Base-by-base conservation (phyloP, 148 eudicot species). In the Heliosperma pusillum region DNA sequence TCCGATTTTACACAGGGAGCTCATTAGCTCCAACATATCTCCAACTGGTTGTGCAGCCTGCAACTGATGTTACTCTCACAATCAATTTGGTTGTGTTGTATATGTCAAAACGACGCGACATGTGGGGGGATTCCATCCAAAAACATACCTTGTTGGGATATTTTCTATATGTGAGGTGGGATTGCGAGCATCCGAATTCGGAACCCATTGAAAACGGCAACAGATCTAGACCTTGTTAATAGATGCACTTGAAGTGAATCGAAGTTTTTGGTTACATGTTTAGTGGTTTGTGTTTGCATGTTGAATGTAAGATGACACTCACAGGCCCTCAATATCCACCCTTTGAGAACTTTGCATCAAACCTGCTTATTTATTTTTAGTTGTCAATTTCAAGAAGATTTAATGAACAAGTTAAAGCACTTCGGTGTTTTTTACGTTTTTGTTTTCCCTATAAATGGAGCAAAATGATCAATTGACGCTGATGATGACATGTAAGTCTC, bases 1-100 rank as follows among this genome's bases (percentile, higher is more conserved):
- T 62, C 17, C 17, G 19, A 50, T 36, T 15, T 71, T 65, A 57
- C 65, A 67, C 72, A 56, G 72, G 56, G 58, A 26, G 65, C 72
- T 36, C 33, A 68, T 50, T 26, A 50, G 70, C 53, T 74, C 67
- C 42, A 33, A 33, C 52, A 63, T 45, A 52, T 53, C 50, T 29
- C 3, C 63, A 42, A 55, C 2, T 66, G 44, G 5, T 27, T 20
- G 65, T 30, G 33, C 25, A n/a, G 50, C 16, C 19, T 50, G 25
- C 29, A 11, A 11, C 57, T n/a, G 5, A 61, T 19, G 10, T 29
- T 36, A 19, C n/a, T 20, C 20, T 7, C 25, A 50, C 15, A 50
- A 50, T 22, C 71, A 25, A 16, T 24, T 33, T 17, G 15, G 45
- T 30, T 21, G 3, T 45, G 24, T 16, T 24, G 29, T 77, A 71